Conservation (phyloP, 768 basidiomycete species). For the Pholiota microspora region DNA sequence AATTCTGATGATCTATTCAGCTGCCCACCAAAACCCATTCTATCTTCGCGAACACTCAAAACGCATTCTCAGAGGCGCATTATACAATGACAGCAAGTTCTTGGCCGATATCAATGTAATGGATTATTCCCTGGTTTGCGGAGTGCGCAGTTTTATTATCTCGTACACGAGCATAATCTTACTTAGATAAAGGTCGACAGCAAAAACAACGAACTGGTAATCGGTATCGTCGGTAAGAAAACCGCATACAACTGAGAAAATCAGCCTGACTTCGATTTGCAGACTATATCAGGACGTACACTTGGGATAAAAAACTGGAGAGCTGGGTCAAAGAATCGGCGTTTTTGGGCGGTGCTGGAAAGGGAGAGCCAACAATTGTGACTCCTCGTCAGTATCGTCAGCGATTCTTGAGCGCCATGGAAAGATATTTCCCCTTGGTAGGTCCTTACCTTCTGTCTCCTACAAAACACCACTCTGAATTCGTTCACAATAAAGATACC, state of each 20-base stretch:
- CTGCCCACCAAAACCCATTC: slow-evolving; percentile 83
- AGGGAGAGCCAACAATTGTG: slow-evolving; percentile 94
- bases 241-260: neutral
- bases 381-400: slow-evolving; percentile 94
- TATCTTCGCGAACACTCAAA: slow-evolving; percentile 97
- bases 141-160: slow-evolving; percentile 32
- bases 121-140: slow-evolving; percentile 97
- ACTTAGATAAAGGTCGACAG: slow-evolving; percentile 66
- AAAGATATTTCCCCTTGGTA: slow-evolving; percentile 85
- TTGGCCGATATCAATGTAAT: slow-evolving; percentile 92
- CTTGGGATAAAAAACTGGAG: slow-evolving; percentile 98
- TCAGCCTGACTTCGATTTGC: slow-evolving; percentile 2
- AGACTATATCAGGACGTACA: slow-evolving; percentile 96
- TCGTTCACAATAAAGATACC: slow-evolving; percentile 56
- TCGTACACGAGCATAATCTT: neutral
- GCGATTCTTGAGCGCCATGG: slow-evolving; percentile 84
- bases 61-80: slow-evolving; percentile 82
- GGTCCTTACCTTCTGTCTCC: slow-evolving; percentile 23
- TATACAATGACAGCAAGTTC: slow-evolving; percentile 96
- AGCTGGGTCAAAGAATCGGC: slow-evolving; percentile 97
- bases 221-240: slow-evolving; percentile 93
- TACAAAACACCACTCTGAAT: no score
- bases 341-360: slow-evolving; percentile 79
- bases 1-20: slow-evolving; percentile 34
- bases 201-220: slow-evolving; percentile 83